Conservation (phyloP, 2,329 filamentous ascomycete genomes). For the Fonsecaea nubica region DNA sequence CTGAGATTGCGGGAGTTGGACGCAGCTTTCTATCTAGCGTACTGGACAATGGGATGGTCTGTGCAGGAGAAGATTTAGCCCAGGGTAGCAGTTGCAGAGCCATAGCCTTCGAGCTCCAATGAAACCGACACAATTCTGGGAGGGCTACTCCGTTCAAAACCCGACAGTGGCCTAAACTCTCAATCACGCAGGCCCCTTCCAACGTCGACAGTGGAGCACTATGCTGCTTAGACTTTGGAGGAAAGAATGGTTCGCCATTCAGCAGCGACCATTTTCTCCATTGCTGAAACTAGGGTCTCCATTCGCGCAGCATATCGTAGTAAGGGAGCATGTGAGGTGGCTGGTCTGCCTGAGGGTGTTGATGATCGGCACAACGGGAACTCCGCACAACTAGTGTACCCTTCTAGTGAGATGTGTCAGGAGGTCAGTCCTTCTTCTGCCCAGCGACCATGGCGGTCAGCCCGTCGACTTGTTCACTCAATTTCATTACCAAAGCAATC, state of each 20-base stretch:
- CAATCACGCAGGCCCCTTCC: background rate
- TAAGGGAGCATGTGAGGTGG: background rate
- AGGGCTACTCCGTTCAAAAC: background rate
- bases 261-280: background rate
- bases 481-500: slow-evolving; percentile 37
- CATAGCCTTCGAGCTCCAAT: slow-evolving; percentile 7
- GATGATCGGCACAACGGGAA: slow-evolving; percentile 10
- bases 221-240: slow-evolving; percentile 4
- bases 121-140: background rate
- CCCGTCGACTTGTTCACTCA: slow-evolving; percentile 40
- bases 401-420: background rate
- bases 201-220: background rate
- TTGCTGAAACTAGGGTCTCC: background rate
- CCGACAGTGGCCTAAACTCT: background rate
- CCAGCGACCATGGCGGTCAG: slow-evolving; percentile 40
- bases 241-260: slow-evolving; percentile 14
- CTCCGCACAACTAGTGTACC: background rate
- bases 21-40: slow-evolving; percentile 7
- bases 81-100: background rate
- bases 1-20: background rate
- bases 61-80: background rate
- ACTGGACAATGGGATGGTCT: slow-evolving; percentile 4
- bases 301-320: background rate
- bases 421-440: slow-evolving; percentile 36
- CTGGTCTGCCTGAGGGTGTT: background rate